phyloP scores from a whole-genome alignment of 306 rosid genomes.

The Acacia crassicarpa region DNA sequence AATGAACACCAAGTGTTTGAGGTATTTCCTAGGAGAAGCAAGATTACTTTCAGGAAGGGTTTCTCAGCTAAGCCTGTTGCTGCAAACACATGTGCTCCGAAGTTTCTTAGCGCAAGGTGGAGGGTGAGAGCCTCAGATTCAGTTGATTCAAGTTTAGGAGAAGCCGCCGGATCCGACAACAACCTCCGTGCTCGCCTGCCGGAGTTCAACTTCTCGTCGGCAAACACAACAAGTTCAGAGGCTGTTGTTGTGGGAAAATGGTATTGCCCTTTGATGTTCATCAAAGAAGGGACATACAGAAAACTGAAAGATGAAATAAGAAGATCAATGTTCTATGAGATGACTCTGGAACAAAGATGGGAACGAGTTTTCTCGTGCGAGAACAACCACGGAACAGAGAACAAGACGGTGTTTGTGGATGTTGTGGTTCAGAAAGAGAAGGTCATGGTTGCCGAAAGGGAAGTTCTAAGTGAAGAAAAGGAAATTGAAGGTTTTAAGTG shows the following conservation, averaged over 20 bases:
- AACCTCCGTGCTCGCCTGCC: conserved; percentile 47
- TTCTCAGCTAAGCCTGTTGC: conserved; percentile 57
- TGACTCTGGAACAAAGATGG: conserved; percentile 74
- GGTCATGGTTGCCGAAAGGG: conserved; percentile 39
- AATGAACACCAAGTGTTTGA: conserved; percentile 47
- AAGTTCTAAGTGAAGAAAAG: conserved; percentile 24
- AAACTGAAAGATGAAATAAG: conserved; percentile 49
- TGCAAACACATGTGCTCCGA: conserved; percentile 53
- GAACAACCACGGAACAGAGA: not conserved
- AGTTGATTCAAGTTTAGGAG: conserved; percentile 31
- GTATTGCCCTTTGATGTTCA: conserved; percentile 69
- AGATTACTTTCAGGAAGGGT: conserved; percentile 39
- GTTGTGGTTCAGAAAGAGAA: conserved; percentile 45
- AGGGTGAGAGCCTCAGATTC: conserved; percentile 30
- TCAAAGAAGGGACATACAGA: conserved; percentile 51
- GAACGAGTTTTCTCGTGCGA: conserved; percentile 45
- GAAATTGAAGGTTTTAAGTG: conserved; percentile 42
- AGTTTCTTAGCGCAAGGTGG: conserved; percentile 55
- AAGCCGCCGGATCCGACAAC: conserved; percentile 54
- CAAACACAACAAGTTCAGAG: conserved; percentile 8
- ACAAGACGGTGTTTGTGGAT: conserved; percentile 45
- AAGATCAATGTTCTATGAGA: conserved; percentile 54
- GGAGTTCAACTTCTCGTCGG: conserved; percentile 31
- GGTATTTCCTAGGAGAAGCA: conserved; percentile 37
- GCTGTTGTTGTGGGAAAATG: conserved; percentile 65